Evolutionary conservation across 768 basidiomycete genomes (phyloP), one percentile per base, ranked within the genome.

Genomic region (Suillus alpinus): DNA sequence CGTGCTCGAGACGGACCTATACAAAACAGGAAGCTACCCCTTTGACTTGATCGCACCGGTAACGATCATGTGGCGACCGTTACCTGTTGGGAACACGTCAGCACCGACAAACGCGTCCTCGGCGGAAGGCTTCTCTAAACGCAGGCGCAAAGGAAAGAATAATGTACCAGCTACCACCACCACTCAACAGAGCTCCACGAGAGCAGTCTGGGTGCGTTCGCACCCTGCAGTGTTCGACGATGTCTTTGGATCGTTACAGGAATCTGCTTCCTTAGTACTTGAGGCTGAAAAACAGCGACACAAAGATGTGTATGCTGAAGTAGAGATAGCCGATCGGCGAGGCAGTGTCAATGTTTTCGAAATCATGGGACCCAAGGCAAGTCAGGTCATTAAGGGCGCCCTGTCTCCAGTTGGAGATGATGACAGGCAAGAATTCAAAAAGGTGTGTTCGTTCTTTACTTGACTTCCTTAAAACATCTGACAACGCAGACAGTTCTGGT

Each of bases 291-390:
- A 67, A 58, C 63, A 66, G 56, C 66, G 62, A 13, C 57, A 70
- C 29, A 63, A 67, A 12, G 63, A 65, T 2, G 60, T 63, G 26
- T 53, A 63, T 4, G 70, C 65, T 13, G 77, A 80, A 23, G 73
- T 94, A 10, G 86, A 92, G 65, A 79, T 95, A 16, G 78, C 81
- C 7, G 91, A 95, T 69, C 71, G 95, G 52, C 77, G 88, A 59
- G 85, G 84, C 2, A 83, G 86, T 53, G 66, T 94, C 46, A 91
- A 91, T 62, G 80, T 86, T 6, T 96, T 96, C 66, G 95, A 98
- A 71, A 83, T 98, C 37, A 89, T 91, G 79, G 96, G 96, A 3
- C 92, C 92, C 3, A 90, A 86, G 69, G 81, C 91, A 0, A 91
- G 82, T 58, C 88, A 91, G 68, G 84, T 95, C 12, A 72, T 90